phyloP scores from a whole-genome alignment of 495 filamentous ascomycete genomes.

The Aspergillus conjunctus region DNA sequence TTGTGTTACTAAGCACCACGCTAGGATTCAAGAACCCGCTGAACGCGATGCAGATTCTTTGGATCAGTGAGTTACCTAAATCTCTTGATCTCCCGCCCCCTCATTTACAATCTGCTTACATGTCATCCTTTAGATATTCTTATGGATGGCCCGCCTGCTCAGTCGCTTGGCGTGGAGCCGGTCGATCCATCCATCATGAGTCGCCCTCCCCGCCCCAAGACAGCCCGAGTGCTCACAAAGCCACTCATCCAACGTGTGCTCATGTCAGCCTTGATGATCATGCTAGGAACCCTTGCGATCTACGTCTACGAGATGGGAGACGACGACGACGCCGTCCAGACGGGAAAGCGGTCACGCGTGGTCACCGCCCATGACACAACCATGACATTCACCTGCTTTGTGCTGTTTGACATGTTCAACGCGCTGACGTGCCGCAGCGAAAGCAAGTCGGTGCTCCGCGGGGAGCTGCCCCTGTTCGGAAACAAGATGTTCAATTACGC shows the following conservation, averaged over 20 bases:
- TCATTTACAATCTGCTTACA: conserved; percentile 33
- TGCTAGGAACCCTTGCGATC: conserved; percentile 85
- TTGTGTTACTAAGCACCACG: conserved; percentile 89
- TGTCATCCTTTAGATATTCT: conserved; percentile 74
- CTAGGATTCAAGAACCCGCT: conserved; percentile 91
- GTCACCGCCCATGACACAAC: conserved; percentile 94
- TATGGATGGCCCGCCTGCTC: conserved; percentile 97
- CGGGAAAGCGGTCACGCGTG: conserved; percentile 52
- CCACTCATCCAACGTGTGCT: conserved; percentile 80
- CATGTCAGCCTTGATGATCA: conserved; percentile 86
- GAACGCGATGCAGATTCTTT: conserved; percentile 98
- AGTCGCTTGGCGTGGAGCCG: conserved; percentile 94
- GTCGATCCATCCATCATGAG: conserved; percentile 95
- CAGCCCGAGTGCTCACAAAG: conserved; percentile 83
- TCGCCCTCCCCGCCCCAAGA: conserved; percentile 80
- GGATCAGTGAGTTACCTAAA: conserved; percentile 78
- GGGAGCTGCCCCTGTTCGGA: conserved; percentile 77
- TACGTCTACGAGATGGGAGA: conserved; percentile 91
- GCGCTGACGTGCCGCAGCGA: conserved; percentile 92
- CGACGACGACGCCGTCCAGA: conserved; percentile 35
- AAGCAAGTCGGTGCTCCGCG: conserved; percentile 80
- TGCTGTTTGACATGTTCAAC: conserved; percentile 99
- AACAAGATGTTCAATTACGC: conserved; percentile 97
- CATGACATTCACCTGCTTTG: conserved; percentile 99
- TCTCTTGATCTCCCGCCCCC: neutral